Percentiles rank a stretch among this genome's conserved stretches.
These are phyloP conservation scores for Colletotrichum sp. DNA, from an alignment of 2,329 filamentous ascomycete genomes.

Conservation along the genomic window DNA sequence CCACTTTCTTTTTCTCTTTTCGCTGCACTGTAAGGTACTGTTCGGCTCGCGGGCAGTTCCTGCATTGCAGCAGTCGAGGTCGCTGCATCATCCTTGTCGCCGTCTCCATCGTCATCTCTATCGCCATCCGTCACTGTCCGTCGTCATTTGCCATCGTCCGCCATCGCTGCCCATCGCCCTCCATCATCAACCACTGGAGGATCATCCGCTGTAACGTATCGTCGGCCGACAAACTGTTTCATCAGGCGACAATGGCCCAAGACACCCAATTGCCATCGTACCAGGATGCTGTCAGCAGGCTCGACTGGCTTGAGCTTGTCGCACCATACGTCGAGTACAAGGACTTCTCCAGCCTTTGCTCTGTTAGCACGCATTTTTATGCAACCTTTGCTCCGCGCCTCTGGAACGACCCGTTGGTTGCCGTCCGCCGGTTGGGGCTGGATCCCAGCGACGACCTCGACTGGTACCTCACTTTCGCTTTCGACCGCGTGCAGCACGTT, in stretches of 20 bases:
- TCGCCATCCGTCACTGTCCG: not conserved
- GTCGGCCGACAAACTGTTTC: constrained; percentile 2
- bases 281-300: constrained; percentile 48
- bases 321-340: constrained; percentile 46
- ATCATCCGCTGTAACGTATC: not conserved
- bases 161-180: not conserved
- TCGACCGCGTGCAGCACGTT: constrained; percentile 37
- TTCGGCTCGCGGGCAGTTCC: not conserved
- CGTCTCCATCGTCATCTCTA: not conserved
- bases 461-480: constrained; percentile 55
- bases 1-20: not conserved
- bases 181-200: not conserved
- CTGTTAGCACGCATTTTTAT: constrained; percentile 53
- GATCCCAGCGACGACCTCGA: constrained; percentile 50
- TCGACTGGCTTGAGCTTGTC: constrained; percentile 55
- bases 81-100: not conserved
- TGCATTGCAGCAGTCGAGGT: not conserved
- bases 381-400: constrained; percentile 54
- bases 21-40: not conserved
- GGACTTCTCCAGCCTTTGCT: constrained; percentile 52
- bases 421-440: constrained; percentile 42
- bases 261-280: constrained; percentile 53
- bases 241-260: not conserved
- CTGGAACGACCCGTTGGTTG: constrained; percentile 55
- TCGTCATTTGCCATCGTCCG: not conserved